phyloP scores from a whole-genome alignment of 306 rosid genomes.

The Trichosanthes cucumerina region DNA sequence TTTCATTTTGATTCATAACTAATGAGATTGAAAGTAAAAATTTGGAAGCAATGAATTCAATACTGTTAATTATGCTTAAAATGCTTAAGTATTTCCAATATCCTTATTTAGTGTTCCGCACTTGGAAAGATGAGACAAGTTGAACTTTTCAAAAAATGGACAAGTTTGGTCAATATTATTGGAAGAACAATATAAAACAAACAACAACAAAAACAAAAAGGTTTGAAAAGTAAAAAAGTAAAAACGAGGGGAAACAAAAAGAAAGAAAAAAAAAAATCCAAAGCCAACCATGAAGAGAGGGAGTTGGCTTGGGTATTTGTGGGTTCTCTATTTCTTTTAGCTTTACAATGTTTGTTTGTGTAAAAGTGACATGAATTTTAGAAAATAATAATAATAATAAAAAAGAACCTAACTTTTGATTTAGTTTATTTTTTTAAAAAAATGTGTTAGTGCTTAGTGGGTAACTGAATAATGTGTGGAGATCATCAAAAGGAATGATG shows the following conservation, averaged over 20 bases:
- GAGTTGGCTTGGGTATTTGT: not conserved
- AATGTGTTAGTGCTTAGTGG: not conserved
- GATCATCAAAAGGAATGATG: not conserved
- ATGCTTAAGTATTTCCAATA: not conserved
- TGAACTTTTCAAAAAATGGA: too few species aligned
- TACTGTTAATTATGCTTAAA: too few species aligned
- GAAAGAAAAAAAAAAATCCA: not conserved
- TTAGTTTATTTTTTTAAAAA: not conserved
- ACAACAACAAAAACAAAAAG: not conserved
- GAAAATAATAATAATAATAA: not conserved
- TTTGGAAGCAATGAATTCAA: too few species aligned
- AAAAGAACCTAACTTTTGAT: not conserved
- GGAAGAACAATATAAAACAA: not conserved
- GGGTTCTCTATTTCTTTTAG: not conserved
- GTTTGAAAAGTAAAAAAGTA: not conserved
- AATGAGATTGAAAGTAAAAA: too few species aligned
- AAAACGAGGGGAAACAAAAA: not conserved
- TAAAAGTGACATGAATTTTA: slow-evolving; percentile 2
- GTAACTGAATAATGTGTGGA: not conserved
- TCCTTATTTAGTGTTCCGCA: not conserved
- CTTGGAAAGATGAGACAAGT: not conserved
- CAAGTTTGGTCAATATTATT: too few species aligned
- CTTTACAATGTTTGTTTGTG: not conserved
- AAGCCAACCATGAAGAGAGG: not conserved
- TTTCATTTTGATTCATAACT: too few species aligned